Conservation (phyloP, 257 asterid species). For the Fraxinus pennsylvanica region DNA sequence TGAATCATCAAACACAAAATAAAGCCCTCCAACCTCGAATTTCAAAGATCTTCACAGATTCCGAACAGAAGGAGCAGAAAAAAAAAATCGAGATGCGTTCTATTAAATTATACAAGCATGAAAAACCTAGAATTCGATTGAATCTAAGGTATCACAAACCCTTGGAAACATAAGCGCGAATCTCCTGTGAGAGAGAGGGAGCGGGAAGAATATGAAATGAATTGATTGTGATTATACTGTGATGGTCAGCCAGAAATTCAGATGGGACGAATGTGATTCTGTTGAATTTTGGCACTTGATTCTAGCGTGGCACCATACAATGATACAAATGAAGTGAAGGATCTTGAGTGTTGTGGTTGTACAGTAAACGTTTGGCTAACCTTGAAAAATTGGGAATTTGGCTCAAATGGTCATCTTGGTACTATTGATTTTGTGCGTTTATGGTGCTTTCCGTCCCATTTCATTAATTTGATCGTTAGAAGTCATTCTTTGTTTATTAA, state of each 20-base stretch:
- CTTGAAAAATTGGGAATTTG: too few species aligned
- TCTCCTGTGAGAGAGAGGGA: constrained; percentile 20
- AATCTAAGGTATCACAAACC: constrained; percentile 38
- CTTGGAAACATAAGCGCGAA: constrained; percentile 35
- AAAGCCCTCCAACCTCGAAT: constrained; percentile 12
- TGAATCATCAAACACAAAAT: constrained; percentile 40
- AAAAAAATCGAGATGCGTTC: constrained; percentile 27
- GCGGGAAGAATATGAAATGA: constrained; percentile 9
- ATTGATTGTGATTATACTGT: constrained; percentile 3
- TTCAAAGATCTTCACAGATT: constrained; percentile 36
- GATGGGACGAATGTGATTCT: background rate
- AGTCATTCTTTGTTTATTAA: too few species aligned
- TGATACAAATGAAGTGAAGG: too few species aligned
- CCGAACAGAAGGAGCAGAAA: constrained; percentile 24
- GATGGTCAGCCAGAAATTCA: background rate
- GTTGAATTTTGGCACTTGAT: background rate
- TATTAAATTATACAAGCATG: background rate
- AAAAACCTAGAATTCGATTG: constrained; percentile 26
- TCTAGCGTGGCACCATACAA: background rate
- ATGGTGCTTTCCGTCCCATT: too few species aligned
- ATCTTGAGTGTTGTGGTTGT: too few species aligned
- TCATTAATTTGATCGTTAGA: too few species aligned
- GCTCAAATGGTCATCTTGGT: too few species aligned
- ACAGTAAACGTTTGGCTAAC: too few species aligned
- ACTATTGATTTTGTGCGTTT: too few species aligned